A percentile compares a stretch with the other conserved stretches of the same genome.
Conservation (phyloP, 2,329 filamentous ascomycete species). For the Fusarium denticulatum region DNA sequence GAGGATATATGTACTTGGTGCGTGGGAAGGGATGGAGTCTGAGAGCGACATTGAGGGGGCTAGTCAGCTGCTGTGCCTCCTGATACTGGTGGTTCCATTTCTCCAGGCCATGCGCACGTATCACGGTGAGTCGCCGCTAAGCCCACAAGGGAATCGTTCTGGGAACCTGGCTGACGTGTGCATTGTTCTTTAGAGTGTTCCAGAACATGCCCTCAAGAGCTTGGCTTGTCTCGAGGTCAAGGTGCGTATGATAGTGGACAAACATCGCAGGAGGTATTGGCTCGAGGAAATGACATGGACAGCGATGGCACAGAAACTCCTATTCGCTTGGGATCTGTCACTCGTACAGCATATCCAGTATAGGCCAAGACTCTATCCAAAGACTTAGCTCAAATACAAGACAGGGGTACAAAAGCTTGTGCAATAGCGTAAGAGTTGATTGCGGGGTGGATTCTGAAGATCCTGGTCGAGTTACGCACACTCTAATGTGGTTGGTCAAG, state of each 20-base stretch:
- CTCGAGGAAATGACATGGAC: no score
- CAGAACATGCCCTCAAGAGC: not conserved
- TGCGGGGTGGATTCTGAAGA: not conserved
- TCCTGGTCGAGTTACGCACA: not conserved
- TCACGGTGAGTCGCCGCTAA: not conserved
- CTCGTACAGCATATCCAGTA: not conserved
- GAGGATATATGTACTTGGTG: not conserved
- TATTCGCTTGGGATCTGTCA: not conserved
- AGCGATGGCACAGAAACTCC: not conserved
- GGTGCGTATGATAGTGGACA: not conserved
- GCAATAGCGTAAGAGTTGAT: not conserved
- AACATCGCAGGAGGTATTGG: not conserved
- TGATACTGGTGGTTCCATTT: not conserved
- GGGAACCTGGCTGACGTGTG: not conserved
- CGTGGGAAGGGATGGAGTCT: not conserved
- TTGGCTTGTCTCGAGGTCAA: no score
- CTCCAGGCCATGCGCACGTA: not conserved
- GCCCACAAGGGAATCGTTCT: not conserved
- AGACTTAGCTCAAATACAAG: not conserved
- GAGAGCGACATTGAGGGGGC: not conserved
- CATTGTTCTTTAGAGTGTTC: not conserved
- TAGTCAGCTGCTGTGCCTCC: not conserved
- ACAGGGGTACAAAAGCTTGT: not conserved
- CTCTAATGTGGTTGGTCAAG: not conserved
- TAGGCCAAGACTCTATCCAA: not conserved